phyloP scores from a whole-genome alignment of 2,329 filamentous ascomycete genomes.

The Daldinia sp. region DNA sequence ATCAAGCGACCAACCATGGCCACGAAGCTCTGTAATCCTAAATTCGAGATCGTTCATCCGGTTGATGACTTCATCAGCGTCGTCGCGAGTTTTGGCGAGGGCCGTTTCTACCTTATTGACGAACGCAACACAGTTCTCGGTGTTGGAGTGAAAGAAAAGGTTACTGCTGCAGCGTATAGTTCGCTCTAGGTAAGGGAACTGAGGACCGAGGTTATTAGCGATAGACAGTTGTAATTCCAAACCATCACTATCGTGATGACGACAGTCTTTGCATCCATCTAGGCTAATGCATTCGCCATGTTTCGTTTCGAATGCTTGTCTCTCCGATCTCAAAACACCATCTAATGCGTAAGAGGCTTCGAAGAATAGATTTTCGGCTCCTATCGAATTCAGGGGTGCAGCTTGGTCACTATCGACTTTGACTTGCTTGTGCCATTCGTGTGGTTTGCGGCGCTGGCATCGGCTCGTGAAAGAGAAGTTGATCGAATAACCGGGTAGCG shows the following conservation, averaged over 20 bases:
- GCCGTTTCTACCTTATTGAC: slow-evolving; percentile 55
- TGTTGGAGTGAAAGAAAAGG: slow-evolving; percentile 60
- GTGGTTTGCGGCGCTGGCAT: slow-evolving; percentile 52
- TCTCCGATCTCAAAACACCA: slow-evolving; percentile 56
- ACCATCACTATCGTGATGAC: slow-evolving; percentile 58
- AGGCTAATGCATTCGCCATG: slow-evolving; percentile 54
- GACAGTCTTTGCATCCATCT: slow-evolving; percentile 55
- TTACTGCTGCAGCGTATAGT: slow-evolving; percentile 58
- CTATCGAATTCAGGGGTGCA: slow-evolving; percentile 60
- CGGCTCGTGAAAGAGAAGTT: slow-evolving; percentile 60
- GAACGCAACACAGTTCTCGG: slow-evolving; percentile 60
- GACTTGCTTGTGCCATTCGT: slow-evolving; percentile 56
- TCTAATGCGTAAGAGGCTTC: slow-evolving; percentile 59
- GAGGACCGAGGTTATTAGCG: slow-evolving; percentile 63
- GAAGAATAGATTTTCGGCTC: slow-evolving; percentile 62
- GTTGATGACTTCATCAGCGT: slow-evolving; percentile 57
- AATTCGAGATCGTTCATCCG: slow-evolving; percentile 63
- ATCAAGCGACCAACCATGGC: slow-evolving; percentile 60
- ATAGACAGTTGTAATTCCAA: slow-evolving; percentile 61
- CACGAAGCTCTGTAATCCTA: slow-evolving; percentile 60
- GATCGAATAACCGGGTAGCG: slow-evolving; percentile 63
- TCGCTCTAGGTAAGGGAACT: slow-evolving; percentile 59
- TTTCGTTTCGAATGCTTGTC: slow-evolving; percentile 56
- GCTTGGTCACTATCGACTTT: slow-evolving; percentile 61
- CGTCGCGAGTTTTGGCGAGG: slow-evolving; percentile 55